Percentiles rank a stretch among this genome's conserved stretches.
phyloP scores from a whole-genome alignment of 768 basidiomycete species.

The Tylopilus intermedius region DNA sequence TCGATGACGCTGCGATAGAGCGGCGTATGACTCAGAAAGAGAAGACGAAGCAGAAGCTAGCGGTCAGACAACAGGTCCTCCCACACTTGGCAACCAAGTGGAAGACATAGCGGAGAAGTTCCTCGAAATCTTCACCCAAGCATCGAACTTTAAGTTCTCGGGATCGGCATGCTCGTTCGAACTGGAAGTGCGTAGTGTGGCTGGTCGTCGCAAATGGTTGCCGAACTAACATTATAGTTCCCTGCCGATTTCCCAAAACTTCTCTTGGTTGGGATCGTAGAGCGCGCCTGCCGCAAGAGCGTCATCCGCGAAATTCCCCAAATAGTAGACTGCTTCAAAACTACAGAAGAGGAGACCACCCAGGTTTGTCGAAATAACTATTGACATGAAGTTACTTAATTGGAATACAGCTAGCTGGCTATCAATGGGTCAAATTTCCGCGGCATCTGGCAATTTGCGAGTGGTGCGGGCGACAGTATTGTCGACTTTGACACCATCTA shows the following conservation, averaged over 20 bases:
- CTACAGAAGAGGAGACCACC: conserved; percentile 41
- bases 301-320: conserved; percentile 87
- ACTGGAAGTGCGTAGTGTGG: conserved; percentile 61
- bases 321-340: conserved; percentile 81
- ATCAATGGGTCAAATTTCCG: conserved; percentile 93
- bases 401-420: conserved; percentile 52
- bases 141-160: conserved; percentile 70
- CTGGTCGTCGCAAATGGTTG: background rate
- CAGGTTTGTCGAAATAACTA: conserved; percentile 33
- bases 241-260: conserved; percentile 85
- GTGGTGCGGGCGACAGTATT: conserved; percentile 47
- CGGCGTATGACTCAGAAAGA: conserved; percentile 49
- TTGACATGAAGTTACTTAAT: background rate
- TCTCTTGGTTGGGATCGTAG: conserved; percentile 88
- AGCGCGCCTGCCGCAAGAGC: conserved; percentile 77
- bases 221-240: conserved; percentile 51
- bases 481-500: conserved; percentile 78
- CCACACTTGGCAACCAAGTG: conserved; percentile 39
- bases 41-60: conserved; percentile 33
- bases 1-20: conserved; percentile 56
- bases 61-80: conserved; percentile 16
- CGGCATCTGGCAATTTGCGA: conserved; percentile 79
- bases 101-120: conserved; percentile 48
- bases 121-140: conserved; percentile 53
- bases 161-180: conserved; percentile 67